These are phyloP conservation scores for Lactifluus volemus DNA, from an alignment of 768 basidiomycete species.

Conservation along the genomic window DNA sequence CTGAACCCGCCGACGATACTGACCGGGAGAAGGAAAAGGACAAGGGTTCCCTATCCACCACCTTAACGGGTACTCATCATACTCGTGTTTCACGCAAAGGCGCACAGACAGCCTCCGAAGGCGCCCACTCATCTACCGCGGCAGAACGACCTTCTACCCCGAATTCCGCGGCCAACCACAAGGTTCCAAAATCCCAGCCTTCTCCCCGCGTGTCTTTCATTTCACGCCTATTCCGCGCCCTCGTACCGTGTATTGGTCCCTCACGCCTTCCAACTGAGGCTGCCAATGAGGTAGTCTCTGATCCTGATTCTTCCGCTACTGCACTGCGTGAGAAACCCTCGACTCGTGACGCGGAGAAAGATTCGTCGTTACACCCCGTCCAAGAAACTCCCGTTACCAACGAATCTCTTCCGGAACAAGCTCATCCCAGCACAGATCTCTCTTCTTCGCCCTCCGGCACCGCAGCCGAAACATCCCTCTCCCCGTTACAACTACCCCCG, in stretches of 20 bases:
- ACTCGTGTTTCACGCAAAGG: constrained; percentile 28
- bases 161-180: constrained; percentile 17
- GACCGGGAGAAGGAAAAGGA: constrained; percentile 39
- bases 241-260: constrained; percentile 60
- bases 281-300: constrained; percentile 24
- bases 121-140: constrained; percentile 27
- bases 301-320: constrained; percentile 17
- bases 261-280: constrained; percentile 41
- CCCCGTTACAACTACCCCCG: constrained; percentile 22
- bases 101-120: constrained; percentile 28
- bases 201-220: constrained; percentile 45
- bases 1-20: constrained; percentile 27
- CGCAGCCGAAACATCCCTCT: constrained; percentile 13
- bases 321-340: constrained; percentile 25
- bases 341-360: constrained; percentile 22
- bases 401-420: constrained; percentile 15
- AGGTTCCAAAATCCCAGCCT: constrained; percentile 24
- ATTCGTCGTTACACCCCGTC: constrained; percentile 14
- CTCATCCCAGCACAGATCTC: constrained; percentile 4
- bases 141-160: constrained; percentile 21
- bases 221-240: constrained; percentile 47
- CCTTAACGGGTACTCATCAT: constrained; percentile 33
- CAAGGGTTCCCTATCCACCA: constrained; percentile 38
- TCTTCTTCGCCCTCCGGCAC: constrained; percentile 1
- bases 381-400: constrained; percentile 21